These are phyloP conservation scores for Stipa capillata DNA, from an alignment of 176 grass and related monocot species.

Conservation along the genomic window DNA sequence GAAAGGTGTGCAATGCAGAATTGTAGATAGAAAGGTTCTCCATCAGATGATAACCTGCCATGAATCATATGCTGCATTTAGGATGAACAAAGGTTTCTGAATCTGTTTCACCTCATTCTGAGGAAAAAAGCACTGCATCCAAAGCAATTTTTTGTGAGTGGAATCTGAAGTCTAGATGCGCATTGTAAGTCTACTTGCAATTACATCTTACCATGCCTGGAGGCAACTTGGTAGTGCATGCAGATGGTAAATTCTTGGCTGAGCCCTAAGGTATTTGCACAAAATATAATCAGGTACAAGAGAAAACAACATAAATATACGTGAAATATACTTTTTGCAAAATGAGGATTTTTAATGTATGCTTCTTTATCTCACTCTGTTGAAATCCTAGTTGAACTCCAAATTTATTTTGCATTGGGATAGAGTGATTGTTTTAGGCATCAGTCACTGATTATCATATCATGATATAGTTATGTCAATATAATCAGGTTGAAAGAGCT, in stretches of 20 bases:
- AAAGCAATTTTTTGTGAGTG: background rate
- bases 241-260: constrained; percentile 65
- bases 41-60: constrained; percentile 52
- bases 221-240: constrained; percentile 53
- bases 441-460: background rate
- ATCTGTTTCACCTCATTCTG: constrained; percentile 45
- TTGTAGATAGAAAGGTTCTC: background rate
- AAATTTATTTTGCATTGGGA: background rate
- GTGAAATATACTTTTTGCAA: background rate
- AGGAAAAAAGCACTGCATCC: constrained; percentile 63
- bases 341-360: background rate
- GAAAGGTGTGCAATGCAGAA: background rate
- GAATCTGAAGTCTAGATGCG: background rate
- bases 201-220: constrained; percentile 50
- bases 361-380: background rate
- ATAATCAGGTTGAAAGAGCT: background rate
- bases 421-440: background rate
- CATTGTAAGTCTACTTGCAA: background rate
- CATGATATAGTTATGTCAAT: background rate
- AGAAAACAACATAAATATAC: background rate
- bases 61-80: constrained; percentile 74
- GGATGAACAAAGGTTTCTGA: constrained; percentile 50
- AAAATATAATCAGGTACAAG: background rate
- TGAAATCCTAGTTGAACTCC: background rate
- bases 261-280: constrained; percentile 55